These are phyloP conservation scores for Talaromyces borbonicus DNA, from an alignment of 495 filamentous ascomycete genomes.

Conservation along the genomic window DNA sequence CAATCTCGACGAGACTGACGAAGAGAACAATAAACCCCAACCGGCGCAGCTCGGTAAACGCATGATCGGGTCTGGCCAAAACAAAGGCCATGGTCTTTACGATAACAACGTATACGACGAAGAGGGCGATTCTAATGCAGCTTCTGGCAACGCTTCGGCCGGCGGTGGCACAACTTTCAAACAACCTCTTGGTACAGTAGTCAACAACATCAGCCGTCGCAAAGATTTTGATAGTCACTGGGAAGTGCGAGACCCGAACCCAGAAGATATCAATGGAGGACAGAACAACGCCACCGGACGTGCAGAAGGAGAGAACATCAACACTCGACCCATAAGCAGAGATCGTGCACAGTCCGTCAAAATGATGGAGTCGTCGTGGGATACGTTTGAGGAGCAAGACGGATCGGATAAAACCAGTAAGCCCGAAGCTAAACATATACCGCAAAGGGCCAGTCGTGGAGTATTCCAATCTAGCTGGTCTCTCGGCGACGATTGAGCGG, in stretches of 20 bases:
- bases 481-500: constrained; percentile 12
- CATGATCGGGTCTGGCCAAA: constrained; percentile 38
- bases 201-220: constrained; percentile 53
- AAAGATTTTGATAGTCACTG: constrained; percentile 71
- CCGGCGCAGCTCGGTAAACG: constrained; percentile 12
- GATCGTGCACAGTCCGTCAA: constrained; percentile 34
- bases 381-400: constrained; percentile 47
- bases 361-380: constrained; percentile 61
- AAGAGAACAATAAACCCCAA: constrained; percentile 13
- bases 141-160: constrained; percentile 12
- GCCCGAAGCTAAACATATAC: too few relatives aligned
- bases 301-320: constrained; percentile 32
- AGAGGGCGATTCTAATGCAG: constrained; percentile 28
- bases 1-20: constrained; percentile 46
- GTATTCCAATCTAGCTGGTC: constrained; percentile 21
- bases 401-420: constrained; percentile 17
- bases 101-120: constrained; percentile 61
- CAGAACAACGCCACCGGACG: constrained; percentile 15
- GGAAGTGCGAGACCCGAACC: constrained; percentile 53
- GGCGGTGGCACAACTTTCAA: neutral
- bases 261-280: constrained; percentile 25
- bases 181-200: constrained; percentile 45
- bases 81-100: constrained; percentile 64
- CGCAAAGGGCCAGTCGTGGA: constrained; percentile 11
- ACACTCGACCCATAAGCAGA: constrained; percentile 40